Base-by-base conservation (phyloP, 2,329 filamentous ascomycete genomes). In the Trichophyton verrucosum region DNA sequence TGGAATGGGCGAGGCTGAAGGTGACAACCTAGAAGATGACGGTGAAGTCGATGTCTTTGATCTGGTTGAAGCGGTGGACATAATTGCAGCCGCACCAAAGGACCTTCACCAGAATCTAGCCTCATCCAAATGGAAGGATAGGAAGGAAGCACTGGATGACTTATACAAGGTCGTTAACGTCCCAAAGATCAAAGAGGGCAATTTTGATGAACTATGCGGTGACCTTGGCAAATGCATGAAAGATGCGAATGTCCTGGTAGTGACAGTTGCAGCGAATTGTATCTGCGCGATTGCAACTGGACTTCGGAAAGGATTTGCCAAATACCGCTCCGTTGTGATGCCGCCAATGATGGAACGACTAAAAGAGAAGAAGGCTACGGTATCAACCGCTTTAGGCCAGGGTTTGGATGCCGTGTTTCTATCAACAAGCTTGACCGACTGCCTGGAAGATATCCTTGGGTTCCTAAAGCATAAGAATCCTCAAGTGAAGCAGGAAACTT, bases 71-170 rank as follows among this genome's bases (percentile, higher is more conserved):
- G 89, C 92, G 0, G 86, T 96, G 62, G 91, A 99, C 71, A 85
- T 96, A 0, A 74, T 89, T 61, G 81, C 87, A 42, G 94, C 92
- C 67, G 80, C 97, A 2, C 88, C 92, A 0, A 83, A 85, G 44
- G 86, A 91, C 71, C 91, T 96, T 65, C 81, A 84, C 65, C 94
- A 99, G 22, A 85, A 87, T 62, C 77, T 99, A 33, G 86, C 82
- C 0, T 97, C 92, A 8, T 86, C 91, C 0, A 99, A 99, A 72
- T 99, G 94, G 94, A 99, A 99, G 72, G 95, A 99, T 66, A 82
- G 94, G 64, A 99, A 99, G 74, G 94, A 99, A 67, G 89, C 89
- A 0, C 80, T 97, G 2, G 94, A 99, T 63, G 89, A 84, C 8
- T 80, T 96, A 0, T 87, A 86, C 67, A 82, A 82, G 13, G 81